These are phyloP conservation scores for Vitis amurensis DNA, from an alignment of 164 flowering plant genomes.

Conservation along the genomic window DNA sequence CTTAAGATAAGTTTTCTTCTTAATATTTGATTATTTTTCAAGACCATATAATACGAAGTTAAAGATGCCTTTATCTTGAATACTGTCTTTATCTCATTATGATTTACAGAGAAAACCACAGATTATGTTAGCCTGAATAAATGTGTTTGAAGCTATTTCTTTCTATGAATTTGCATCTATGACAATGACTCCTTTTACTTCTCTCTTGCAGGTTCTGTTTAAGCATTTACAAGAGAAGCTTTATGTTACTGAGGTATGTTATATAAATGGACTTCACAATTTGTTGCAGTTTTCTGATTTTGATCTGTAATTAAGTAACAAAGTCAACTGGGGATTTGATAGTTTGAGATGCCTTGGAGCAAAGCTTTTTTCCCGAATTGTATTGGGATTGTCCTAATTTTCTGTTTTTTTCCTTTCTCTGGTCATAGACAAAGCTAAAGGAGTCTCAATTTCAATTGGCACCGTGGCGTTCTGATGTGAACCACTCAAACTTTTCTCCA, in stretches of 20 bases:
- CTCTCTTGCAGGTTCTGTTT: slow-evolving; percentile 70
- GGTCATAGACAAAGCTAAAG: slow-evolving; percentile 70
- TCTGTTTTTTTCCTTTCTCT: slow-evolving; percentile 2
- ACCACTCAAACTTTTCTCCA: slow-evolving; percentile 42
- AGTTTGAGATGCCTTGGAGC: neutral
- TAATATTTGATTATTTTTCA: no score
- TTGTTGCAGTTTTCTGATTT: no score
- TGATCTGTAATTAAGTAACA: neutral
- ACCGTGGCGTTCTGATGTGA: slow-evolving; percentile 74
- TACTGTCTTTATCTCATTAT: no score
- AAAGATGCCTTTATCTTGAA: no score
- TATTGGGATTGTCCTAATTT: neutral
- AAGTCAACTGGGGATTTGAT: neutral
- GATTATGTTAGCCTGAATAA: no score
- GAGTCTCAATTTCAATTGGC: slow-evolving; percentile 87
- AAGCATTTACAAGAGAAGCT: slow-evolving; percentile 90
- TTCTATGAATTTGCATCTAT: neutral
- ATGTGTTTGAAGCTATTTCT: neutral
- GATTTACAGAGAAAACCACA: no score
- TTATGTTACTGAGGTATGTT: slow-evolving; percentile 71
- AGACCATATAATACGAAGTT: no score
- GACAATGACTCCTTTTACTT: neutral
- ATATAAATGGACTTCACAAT: neutral
- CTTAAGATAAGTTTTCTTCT: no score
- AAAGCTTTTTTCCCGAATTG: neutral